Evolutionary conservation across 495 filamentous ascomycete species (phyloP).

Genomic region (Lineolata rhizophorae): DNA sequence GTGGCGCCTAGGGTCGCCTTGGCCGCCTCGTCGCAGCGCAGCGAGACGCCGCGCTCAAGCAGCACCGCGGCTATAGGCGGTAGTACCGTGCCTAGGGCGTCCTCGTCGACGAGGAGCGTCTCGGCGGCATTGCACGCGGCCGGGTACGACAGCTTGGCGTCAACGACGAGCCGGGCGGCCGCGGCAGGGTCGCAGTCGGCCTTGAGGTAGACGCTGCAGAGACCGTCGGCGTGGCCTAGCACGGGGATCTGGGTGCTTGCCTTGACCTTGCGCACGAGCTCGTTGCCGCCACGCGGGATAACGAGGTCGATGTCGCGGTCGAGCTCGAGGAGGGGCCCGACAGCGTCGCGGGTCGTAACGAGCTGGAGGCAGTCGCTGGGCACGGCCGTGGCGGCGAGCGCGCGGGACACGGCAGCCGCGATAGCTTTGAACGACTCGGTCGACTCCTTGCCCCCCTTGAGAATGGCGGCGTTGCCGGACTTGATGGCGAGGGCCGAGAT

Average conservation of each 20-base stretch:
- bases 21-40: slow-evolving; percentile 58
- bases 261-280: slow-evolving; percentile 80
- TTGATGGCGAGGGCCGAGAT: slow-evolving; percentile 95
- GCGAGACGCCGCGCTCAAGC: slow-evolving; percentile 50
- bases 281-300: slow-evolving; percentile 83
- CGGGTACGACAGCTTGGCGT: slow-evolving; percentile 83
- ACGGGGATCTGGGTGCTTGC: slow-evolving; percentile 83
- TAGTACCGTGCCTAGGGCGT: slow-evolving; percentile 42
- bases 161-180: slow-evolving; percentile 59
- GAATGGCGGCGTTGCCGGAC: slow-evolving; percentile 88
- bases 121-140: slow-evolving; percentile 94
- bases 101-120: slow-evolving; percentile 65
- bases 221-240: slow-evolving; percentile 85
- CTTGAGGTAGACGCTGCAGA: slow-evolving; percentile 80
- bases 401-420: slow-evolving; percentile 59
- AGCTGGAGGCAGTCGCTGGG: slow-evolving; percentile 78
- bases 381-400: slow-evolving; percentile 53
- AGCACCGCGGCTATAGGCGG: slow-evolving; percentile 50
- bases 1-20: slow-evolving; percentile 31
- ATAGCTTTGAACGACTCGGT: slow-evolving; percentile 83
- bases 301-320: slow-evolving; percentile 83
- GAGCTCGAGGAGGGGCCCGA: slow-evolving; percentile 61
- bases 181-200: slow-evolving; percentile 48
- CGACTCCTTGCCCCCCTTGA: slow-evolving; percentile 95
- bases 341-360: slow-evolving; percentile 72